Base-by-base conservation (phyloP, 495 filamentous ascomycete genomes). In the Penicillium robsamsonii region DNA sequence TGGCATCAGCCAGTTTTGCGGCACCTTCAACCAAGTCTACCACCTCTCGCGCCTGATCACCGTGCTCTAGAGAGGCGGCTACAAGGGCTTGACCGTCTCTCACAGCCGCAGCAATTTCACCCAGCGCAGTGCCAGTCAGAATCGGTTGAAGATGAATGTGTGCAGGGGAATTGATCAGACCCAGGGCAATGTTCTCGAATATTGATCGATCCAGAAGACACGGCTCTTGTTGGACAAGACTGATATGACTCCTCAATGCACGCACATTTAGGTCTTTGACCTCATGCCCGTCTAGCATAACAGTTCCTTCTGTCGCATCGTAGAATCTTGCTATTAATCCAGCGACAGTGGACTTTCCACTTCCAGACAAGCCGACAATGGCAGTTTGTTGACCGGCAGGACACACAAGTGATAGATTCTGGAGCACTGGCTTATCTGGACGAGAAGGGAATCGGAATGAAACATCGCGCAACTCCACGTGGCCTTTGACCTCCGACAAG, bases 211-310 rank as follows among this genome's bases (percentile, higher is more conserved):
- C 74, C 29, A 89, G 77, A 0, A 90, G 75, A 10, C 78, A 72
- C 0, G 86, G 81, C 38, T 88, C 84, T 62, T 91, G 86, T 56
- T 86, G 78, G 5, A 89, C 87, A 4, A 88, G 67, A 40, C 79
- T 76, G 31, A 89, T 71, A 42, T 77, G 74, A 30, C 76, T 73
- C 12, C 86, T 70, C 41, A 87, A 69, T 40, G 76, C 74, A 8
- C 74, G 75, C 1, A 84, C 65, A 35, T 88, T 86, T 41, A 87
- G 55, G 0, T 77, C 70, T 1, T 70, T 67, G 17, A 88, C 55
- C 60, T 84, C 71, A 15, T 76, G 67, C 11, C 76, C 81, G 41
- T 82, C 81, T 4, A 89, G 62, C 2, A 68, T 53, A 27, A 89
- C 68, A 7, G 58, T 29, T 13, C 78, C 78, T 3, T 67, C 52